These are phyloP conservation scores for Ramalina peruviana DNA, from an alignment of 495 filamentous ascomycete genomes.

Conservation along the genomic window DNA sequence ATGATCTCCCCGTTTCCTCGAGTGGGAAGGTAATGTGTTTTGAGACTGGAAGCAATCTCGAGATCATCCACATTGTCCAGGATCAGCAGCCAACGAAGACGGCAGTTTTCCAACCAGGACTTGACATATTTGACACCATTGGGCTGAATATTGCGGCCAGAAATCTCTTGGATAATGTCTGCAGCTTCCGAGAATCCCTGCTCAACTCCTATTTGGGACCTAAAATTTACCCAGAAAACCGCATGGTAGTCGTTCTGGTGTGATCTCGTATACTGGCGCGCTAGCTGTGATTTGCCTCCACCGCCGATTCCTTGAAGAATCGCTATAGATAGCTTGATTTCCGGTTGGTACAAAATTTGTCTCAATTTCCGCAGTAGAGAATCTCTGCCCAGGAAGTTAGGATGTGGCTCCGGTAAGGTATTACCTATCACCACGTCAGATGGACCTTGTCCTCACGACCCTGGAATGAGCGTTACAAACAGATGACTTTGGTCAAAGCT, in stretches of 20 bases:
- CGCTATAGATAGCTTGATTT: not conserved
- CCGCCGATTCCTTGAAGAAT: slow-evolving; percentile 1
- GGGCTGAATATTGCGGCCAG: not conserved
- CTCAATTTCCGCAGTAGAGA: not conserved
- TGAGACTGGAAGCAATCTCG: not conserved
- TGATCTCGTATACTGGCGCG: not conserved
- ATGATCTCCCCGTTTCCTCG: not conserved
- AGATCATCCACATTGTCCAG: not conserved
- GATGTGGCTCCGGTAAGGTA: not conserved
- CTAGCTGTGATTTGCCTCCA: slow-evolving; percentile 1
- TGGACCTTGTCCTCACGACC: not conserved
- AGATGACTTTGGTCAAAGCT: not conserved
- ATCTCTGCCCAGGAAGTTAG: not conserved
- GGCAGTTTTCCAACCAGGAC: not conserved
- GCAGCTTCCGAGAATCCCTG: not conserved
- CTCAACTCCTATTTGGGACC: not conserved
- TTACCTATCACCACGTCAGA: not conserved
- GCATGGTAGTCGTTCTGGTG: not conserved
- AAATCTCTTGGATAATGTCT: not conserved
- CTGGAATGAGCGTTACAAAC: not conserved
- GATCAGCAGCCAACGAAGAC: not conserved
- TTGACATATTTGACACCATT: not conserved
- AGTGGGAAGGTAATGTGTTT: not conserved
- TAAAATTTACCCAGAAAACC: slow-evolving; percentile 3
- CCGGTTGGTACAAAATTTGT: not conserved